Evolutionary conservation across 805 yeast species (phyloP), one percentile per base, ranked within the genome.

Genomic region (Priceomyces castillae): DNA sequence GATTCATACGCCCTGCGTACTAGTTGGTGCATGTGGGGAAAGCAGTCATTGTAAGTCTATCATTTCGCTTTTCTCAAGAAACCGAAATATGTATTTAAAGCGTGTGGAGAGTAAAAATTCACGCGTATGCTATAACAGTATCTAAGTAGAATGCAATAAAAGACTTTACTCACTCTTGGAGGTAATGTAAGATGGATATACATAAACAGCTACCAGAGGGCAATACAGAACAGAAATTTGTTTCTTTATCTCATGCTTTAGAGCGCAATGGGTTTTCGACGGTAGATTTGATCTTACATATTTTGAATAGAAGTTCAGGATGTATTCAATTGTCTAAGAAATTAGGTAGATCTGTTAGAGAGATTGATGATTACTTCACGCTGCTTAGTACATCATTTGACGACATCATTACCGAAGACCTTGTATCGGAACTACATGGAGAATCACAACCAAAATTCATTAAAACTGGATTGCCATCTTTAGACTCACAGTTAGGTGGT

Each of bases 401-500:
- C 2, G 36, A 40, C 16, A 36, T 22, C 15, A 19, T 16, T 7
- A 16, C 37, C 11, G 19, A 36, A 19, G 39, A 31, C 20, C 30
- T 14, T 19, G 25, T 16, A 23, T 14, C 20, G 12, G 9, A 37
- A 19, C 4, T 7, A 26, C 4, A 11, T 9, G 26, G 7, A 7
- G 19, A 7, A 20, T 30, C 19, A 14, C 14, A 30, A 2, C 10
- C 26, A 2, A 23, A 37, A 10, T 41, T 20, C 17, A 50, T 59
- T 6, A 31, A 48, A 7, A 64, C 70, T 0, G 68, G 69, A 1
- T 39, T 66, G 9, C 43, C 51, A 1, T 30, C 47, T 4, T 35
- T 65, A n/a, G 69, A 66, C 45, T 20, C 33, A 25, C 50, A 53
- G 23, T 47, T 66, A 23, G 59, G 57, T 15, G 69, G 70, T 3